Evolutionary conservation across 2,329 filamentous ascomycete genomes (phyloP).

Genomic region (Penicillium sp.): DNA sequence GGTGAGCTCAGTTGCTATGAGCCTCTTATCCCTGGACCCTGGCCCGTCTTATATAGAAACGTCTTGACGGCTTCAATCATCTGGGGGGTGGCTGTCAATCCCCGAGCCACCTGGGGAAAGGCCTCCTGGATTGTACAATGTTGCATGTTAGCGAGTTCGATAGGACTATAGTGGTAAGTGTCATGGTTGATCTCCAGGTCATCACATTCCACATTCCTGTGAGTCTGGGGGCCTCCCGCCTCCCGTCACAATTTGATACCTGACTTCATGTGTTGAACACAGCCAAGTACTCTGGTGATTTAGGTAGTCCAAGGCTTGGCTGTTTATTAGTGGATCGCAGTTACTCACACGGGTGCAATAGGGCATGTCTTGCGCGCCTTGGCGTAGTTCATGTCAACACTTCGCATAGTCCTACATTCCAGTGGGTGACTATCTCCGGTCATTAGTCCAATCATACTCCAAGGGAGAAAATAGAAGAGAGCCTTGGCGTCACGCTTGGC

Average conservation of each 20-base stretch:
- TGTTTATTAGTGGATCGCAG: too few relatives aligned
- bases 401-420: neutral
- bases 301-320: neutral
- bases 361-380: neutral
- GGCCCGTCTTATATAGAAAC: constrained; percentile 7
- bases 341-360: neutral
- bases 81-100: constrained; percentile 1
- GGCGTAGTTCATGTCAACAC: neutral
- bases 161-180: neutral
- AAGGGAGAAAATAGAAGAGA: neutral
- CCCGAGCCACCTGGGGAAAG: neutral
- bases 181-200: constrained; percentile 5
- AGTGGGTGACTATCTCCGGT: neutral
- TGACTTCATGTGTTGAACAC: neutral
- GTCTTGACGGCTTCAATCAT: neutral
- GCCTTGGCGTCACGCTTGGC: neutral
- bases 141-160: neutral
- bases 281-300: neutral
- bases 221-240: neutral
- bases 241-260: neutral
- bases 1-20: neutral
- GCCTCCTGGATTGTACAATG: constrained; percentile 12
- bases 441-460: neutral
- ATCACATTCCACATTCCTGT: constrained; percentile 20
- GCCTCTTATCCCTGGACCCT: neutral